Conservation (phyloP, 441 rosid species). For the Dalechampia spathulata region DNA sequence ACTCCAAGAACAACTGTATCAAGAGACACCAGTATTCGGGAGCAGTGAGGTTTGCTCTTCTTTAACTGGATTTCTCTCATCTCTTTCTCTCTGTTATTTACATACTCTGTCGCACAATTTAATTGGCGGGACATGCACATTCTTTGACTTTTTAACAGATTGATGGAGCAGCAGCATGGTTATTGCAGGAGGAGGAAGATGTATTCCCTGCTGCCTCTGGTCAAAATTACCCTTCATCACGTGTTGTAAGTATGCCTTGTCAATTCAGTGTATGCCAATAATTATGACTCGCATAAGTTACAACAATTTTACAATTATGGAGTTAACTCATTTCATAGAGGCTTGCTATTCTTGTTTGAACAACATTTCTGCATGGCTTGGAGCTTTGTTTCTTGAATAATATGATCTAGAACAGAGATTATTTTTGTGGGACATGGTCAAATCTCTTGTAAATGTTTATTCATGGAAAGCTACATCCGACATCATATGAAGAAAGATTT, state of each 20-base stretch:
- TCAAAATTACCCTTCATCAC: slow-evolving; percentile 23
- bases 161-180: slow-evolving; percentile 53
- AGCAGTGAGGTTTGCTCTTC: slow-evolving; percentile 39
- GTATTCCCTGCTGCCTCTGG: slow-evolving; percentile 23
- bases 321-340: not conserved
- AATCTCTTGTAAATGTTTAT: not conserved
- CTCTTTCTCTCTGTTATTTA: not conserved
- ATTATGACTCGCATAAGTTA: not conserved
- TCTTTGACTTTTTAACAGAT: slow-evolving; percentile 34
- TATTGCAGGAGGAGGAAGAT: slow-evolving; percentile 56
- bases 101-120: too few species aligned
- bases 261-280: not conserved
- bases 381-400: too few species aligned
- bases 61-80: slow-evolving; percentile 2
- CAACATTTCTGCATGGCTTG: not conserved
- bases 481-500: not conserved
- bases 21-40: slow-evolving; percentile 33
- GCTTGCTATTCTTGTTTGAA: slow-evolving; percentile 1
- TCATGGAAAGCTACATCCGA: not conserved
- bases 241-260: slow-evolving; percentile 31
- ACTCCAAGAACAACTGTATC: slow-evolving; percentile 80
- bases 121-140: slow-evolving; percentile 12
- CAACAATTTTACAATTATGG: too few species aligned
- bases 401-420: not conserved
- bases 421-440: not conserved